Base-by-base conservation (phyloP, 1,139 yeast genomes). In the Meyerozyma smithsonii region DNA sequence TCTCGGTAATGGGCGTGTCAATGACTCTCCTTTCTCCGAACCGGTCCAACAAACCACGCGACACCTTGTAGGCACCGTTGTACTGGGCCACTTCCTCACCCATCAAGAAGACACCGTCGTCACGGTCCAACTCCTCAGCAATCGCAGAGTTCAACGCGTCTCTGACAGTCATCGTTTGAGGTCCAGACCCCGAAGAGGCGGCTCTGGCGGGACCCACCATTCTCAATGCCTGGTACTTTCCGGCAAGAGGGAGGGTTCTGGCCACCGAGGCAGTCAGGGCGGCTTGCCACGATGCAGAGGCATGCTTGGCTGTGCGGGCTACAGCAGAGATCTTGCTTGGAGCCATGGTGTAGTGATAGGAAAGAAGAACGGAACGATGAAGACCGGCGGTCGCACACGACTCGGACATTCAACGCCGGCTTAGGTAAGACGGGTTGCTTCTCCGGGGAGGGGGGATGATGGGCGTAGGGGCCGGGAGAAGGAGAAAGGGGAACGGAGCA, bases 1-100 rank as follows among this genome's bases (percentile, higher is more conserved):
- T 90, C 69, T 92, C 99, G 42, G 99, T 92, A 65, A 92, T 92
- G 50, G 99, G 99, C 48, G 98, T 92, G 69, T 92, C 99, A 49
- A 92, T 80, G 48, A 92, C 84, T 72, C 98, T 84, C 69, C 89
- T 84, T 64, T 92, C 97, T 51, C 99, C 98, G 58, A 92, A 92
- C 64, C 96, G 80, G 68, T 94, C 98, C 59, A 92, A 77, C 51
- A 92, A 77, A 36, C 98, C 98, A 64, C 95, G 83, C 52, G 97
- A 85, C 47, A 92, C 86, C 74, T 92, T 92, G 75, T 92, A 92
- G 45, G 99, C 99, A 72, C 99, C 99, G 61, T 92, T 90, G 72
- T 94, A 92, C 66, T 90, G 97, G 39, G 96, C 98, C 50, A 92
- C 98, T 69, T 92, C 99, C 73, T 92, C 99, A 64, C 99, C 99